phyloP scores from a whole-genome alignment of 2,329 filamentous ascomycete genomes.

The Ceratocystis colombiana region DNA sequence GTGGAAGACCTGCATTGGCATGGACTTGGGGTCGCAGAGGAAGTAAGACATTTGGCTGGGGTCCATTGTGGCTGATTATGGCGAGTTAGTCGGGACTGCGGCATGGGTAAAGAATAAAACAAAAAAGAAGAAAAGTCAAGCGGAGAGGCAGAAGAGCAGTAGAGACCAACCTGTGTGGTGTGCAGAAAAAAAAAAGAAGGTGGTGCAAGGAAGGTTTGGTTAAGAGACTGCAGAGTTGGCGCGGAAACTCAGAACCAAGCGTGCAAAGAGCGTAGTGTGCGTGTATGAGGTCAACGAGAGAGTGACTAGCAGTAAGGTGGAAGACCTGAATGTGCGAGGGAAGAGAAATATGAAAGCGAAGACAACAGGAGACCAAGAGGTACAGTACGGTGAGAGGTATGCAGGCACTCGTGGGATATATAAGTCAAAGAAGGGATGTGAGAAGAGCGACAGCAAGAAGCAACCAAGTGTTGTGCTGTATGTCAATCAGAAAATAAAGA shows the following conservation, averaged over 20 bases:
- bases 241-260: background rate
- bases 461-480: background rate
- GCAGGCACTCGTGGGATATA: too few species aligned
- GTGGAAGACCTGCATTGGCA: slow-evolving; percentile 58
- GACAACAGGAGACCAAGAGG: too few species aligned
- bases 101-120: background rate
- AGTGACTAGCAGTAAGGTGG: background rate
- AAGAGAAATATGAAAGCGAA: background rate
- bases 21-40: slow-evolving; percentile 67
- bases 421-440: background rate
- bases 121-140: too few species aligned
- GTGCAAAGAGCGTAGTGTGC: background rate
- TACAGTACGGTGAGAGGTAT: too few species aligned
- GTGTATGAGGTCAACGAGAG: background rate
- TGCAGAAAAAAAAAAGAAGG: background rate
- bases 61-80: slow-evolving; percentile 48
- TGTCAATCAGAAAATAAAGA: background rate
- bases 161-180: slow-evolving; percentile 7
- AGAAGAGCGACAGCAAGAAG: background rate
- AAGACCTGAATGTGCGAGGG: background rate
- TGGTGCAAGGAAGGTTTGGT: background rate
- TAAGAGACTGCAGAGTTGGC: background rate
- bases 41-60: slow-evolving; percentile 66
- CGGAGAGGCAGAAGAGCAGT: background rate
- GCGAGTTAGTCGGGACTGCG: slow-evolving; percentile 20